These are phyloP conservation scores for Neurospora sp. DNA, from an alignment of 495 filamentous ascomycete genomes.

Conservation along the genomic window DNA sequence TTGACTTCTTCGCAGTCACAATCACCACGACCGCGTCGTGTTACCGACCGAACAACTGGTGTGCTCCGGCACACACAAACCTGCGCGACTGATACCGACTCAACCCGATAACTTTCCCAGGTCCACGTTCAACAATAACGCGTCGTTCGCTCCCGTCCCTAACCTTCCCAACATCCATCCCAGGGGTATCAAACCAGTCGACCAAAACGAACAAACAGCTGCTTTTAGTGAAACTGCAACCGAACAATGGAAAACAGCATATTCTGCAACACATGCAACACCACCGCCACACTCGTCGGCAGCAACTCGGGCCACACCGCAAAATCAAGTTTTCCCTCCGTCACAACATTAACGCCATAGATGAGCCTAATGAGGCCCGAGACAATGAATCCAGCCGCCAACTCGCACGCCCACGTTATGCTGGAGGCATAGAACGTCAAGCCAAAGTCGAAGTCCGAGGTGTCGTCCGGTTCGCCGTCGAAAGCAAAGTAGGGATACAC, in stretches of 20 bases:
- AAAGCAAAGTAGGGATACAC: constrained; percentile 51
- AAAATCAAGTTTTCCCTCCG: constrained; percentile 49
- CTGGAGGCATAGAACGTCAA: constrained; percentile 49
- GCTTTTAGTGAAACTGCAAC: constrained; percentile 41
- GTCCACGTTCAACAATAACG: neutral
- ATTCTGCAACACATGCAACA: constrained; percentile 55
- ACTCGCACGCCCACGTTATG: constrained; percentile 53
- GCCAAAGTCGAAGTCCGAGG: constrained; percentile 41
- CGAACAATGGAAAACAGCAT: constrained; percentile 56
- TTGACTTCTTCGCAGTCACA: neutral
- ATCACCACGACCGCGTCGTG: neutral
- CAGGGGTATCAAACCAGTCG: neutral
- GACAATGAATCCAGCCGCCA: constrained; percentile 45
- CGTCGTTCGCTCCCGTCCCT: neutral
- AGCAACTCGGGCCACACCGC: constrained; percentile 50
- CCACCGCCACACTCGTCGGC: constrained; percentile 49
- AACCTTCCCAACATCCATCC: neutral
- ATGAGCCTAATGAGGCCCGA: constrained; percentile 41
- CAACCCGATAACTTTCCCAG: neutral
- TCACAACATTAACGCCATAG: constrained; percentile 46
- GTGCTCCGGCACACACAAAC: neutral
- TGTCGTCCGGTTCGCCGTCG: constrained; percentile 29
- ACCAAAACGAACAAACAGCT: neutral
- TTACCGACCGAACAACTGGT: neutral
- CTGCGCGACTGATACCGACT: neutral